Evolutionary conservation across 1,284 basidiomycete species (phyloP), one percentile per base, ranked within the genome.

Genomic region (Tilletia horrida): DNA sequence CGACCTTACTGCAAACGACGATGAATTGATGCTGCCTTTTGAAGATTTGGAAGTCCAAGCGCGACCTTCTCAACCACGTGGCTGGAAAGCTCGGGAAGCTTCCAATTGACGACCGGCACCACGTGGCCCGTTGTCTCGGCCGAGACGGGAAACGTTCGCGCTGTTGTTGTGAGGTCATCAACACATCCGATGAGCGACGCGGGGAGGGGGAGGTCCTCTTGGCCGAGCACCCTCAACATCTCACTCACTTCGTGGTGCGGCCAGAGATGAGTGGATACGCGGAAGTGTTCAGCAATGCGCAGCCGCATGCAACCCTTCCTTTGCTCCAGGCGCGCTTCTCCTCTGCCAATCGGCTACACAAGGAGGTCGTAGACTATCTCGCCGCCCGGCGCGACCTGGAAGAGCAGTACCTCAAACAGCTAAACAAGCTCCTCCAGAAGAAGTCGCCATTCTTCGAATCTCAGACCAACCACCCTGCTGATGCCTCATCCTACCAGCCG

Each of bases 331-430:
- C 29, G n/a, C 64, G 64, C 31, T 43, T 65, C 50, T n/a, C 14
- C 14, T 43, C 31, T 31, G 64, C 48, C 8, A 18, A 16, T 23
- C 18, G 23, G 29, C 48, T 55, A 9, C 23, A 45, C 47, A 35
- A 55, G 35, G 50, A 57, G 25, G 29, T 65, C 43, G 83, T 84
- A 29, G 83, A 85, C 64, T 82, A 85, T 67, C 84, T 83, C 78
- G 83, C 83, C 44, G 85, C 85, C 52, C 81, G 85, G 25, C 79
- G 83, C 0, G 75, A 76, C 2, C 82, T 85, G 50, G 85, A 86
- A 67, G 78, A 83, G 18, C 64, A 74, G 43, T 86, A 86, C 71
- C 82, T 84, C n/a, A 82, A 83, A 35, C 76, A 82, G 25, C 81
- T 87, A 23, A 73, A 82, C n/a, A 85, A 85, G 75, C 55, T 59